A percentile compares a stretch with the other conserved stretches of the same genome.
Conservation (phyloP, 2,329 filamentous ascomycete genomes). For the Aureobasidium subglaciale region DNA sequence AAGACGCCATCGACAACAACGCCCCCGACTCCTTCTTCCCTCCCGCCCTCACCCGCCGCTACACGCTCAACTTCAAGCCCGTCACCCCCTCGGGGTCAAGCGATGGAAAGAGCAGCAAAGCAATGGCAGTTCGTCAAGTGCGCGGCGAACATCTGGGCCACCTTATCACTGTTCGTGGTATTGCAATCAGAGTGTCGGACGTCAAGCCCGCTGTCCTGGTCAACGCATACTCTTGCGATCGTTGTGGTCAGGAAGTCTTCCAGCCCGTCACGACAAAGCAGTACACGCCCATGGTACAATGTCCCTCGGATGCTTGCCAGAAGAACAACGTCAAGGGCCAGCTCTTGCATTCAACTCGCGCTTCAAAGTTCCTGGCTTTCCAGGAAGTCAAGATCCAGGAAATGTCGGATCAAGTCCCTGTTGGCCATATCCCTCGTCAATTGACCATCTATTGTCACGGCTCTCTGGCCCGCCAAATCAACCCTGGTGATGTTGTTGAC, state of each 20-base stretch:
- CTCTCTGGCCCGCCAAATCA: slow-evolving; percentile 75
- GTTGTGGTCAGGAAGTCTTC: slow-evolving; percentile 95
- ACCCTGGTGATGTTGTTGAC: slow-evolving; percentile 89
- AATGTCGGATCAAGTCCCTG: slow-evolving; percentile 97
- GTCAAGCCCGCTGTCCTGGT: slow-evolving; percentile 97
- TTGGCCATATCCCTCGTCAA: slow-evolving; percentile 91
- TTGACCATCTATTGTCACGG: slow-evolving; percentile 87
- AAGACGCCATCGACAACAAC: slow-evolving; percentile 46
- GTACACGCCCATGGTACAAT: slow-evolving; percentile 78
- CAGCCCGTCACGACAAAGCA: slow-evolving; percentile 89
- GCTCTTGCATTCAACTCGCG: slow-evolving; percentile 81
- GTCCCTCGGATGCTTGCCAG: slow-evolving; percentile 83
- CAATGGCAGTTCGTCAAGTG: slow-evolving; percentile 85
- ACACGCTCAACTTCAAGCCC: slow-evolving; percentile 94
- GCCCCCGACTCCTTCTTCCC: slow-evolving; percentile 74
- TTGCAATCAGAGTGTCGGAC: slow-evolving; percentile 90
- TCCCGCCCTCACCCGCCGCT: slow-evolving; percentile 82
- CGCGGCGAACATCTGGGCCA: slow-evolving; percentile 87
- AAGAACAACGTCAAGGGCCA: slow-evolving; percentile 88
- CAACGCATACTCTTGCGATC: slow-evolving; percentile 95
- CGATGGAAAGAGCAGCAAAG: slow-evolving; percentile 50
- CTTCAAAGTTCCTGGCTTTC: slow-evolving; percentile 94
- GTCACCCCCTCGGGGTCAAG: slow-evolving; percentile 64
- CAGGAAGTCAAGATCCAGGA: slow-evolving; percentile 99
- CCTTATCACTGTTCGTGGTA: slow-evolving; percentile 89